Conservation (phyloP, 805 yeast genomes). For the Saccharomycopsis sp. region DNA sequence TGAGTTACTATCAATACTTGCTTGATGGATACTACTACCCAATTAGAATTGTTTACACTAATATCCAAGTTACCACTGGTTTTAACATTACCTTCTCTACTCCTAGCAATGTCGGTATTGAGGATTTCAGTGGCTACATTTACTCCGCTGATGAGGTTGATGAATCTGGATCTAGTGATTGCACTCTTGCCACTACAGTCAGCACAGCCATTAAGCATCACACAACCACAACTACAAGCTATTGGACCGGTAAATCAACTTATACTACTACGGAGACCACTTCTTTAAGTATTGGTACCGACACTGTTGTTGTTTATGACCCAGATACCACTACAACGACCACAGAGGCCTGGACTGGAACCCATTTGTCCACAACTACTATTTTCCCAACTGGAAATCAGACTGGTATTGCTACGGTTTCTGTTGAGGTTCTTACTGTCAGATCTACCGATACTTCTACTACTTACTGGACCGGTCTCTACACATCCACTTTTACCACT, state of each 20-base stretch:
- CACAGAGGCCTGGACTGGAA: conserved; percentile 9
- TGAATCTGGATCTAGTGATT: conserved; percentile 5
- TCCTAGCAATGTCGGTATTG: conserved; percentile 23
- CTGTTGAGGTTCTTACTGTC: not conserved
- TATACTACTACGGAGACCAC: not conserved
- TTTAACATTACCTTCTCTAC: conserved; percentile 21
- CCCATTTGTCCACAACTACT: conserved; percentile 5
- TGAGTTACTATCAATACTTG: conserved; percentile 11
- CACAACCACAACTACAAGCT: conserved; percentile 6
- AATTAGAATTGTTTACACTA: conserved; percentile 26
- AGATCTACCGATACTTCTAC: conserved; percentile 16
- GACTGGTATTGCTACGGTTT: not conserved
- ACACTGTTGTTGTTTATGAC: conserved; percentile 4
- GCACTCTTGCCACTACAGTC: not conserved
- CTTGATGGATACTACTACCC: conserved; percentile 28
- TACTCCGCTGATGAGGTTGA: conserved; percentile 15
- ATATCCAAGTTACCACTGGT: conserved; percentile 22
- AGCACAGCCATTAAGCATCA: not conserved
- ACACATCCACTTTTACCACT: conserved; percentile 18
- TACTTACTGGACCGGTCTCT: conserved; percentile 13
- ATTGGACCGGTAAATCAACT: conserved; percentile 6
- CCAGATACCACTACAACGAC: conserved; percentile 8
- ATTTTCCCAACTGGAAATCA: not conserved
- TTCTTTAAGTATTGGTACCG: conserved; percentile 7
- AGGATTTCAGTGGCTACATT: conserved; percentile 1